Evolutionary conservation across 257 asterid genomes (phyloP).

Genomic region (Nicotiana benthamiana): DNA sequence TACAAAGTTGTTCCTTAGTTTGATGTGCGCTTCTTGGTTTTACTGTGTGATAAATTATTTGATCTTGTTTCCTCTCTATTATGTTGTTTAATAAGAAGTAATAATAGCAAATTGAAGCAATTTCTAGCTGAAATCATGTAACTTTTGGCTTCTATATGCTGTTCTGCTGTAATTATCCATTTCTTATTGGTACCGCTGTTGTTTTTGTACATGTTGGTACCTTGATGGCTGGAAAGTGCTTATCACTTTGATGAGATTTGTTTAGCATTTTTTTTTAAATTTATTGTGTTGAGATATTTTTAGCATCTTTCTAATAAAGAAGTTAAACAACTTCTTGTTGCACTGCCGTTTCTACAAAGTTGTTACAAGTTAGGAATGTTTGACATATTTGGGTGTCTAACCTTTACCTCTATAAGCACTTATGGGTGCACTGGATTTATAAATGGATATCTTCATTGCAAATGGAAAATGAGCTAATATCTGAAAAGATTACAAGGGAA

Average conservation of each 20-base stretch:
- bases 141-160: not conserved
- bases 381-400: not conserved
- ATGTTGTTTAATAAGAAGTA: slow-evolving; percentile 2
- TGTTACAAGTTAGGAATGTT: not conserved
- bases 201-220: not conserved
- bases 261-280: too few relatives aligned
- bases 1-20: slow-evolving; percentile 64
- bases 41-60: not conserved
- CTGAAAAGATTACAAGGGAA: not conserved
- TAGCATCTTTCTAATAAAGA: not conserved
- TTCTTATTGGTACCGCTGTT: not conserved
- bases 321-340: not conserved
- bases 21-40: not conserved
- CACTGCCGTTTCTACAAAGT: not conserved
- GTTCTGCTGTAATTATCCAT: slow-evolving; percentile 2
- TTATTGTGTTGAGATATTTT: not conserved
- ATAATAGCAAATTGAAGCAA: not conserved
- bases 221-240: not conserved
- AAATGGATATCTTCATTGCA: not conserved
- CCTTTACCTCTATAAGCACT: not conserved
- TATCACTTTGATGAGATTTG: not conserved
- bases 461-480: not conserved
- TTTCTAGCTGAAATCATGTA: not conserved
- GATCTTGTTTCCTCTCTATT: not conserved
- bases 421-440: not conserved